Percentiles rank a stretch among this genome's conserved stretches.
Conservation (phyloP, 805 yeast genomes). For the Tetrapisispora phaffii region DNA sequence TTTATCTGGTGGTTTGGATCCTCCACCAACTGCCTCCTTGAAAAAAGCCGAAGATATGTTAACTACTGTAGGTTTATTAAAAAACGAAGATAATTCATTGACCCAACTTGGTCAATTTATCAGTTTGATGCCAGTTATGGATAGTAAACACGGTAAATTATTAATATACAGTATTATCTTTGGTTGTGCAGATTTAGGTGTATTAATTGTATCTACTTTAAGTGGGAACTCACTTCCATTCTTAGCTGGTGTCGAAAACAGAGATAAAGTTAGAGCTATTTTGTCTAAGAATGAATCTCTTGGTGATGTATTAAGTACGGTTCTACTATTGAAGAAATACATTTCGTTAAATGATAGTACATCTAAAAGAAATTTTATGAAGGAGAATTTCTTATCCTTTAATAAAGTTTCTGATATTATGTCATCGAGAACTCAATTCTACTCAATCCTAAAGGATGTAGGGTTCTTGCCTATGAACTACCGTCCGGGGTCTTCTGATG, state of each 20-base stretch:
- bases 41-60: constrained; percentile 38
- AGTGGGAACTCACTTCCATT: constrained; percentile 65
- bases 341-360: constrained; percentile 17
- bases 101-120: constrained; percentile 75
- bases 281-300: constrained; percentile 25
- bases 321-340: constrained; percentile 51
- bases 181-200: constrained; percentile 66
- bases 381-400: constrained; percentile 51
- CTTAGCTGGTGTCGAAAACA: constrained; percentile 46
- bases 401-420: constrained; percentile 59
- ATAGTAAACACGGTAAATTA: constrained; percentile 75
- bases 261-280: constrained; percentile 50
- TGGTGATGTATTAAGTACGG: constrained; percentile 71
- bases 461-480: constrained; percentile 62
- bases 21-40: constrained; percentile 45
- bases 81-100: constrained; percentile 34
- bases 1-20: constrained; percentile 66
- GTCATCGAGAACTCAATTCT: constrained; percentile 60
- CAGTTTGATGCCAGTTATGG: constrained; percentile 73
- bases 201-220: constrained; percentile 72
- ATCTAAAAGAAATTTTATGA: constrained; percentile 37
- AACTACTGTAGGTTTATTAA: constrained; percentile 65
- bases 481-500: constrained; percentile 17
- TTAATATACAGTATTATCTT: constrained; percentile 72
- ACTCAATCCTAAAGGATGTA: constrained; percentile 61